Base-by-base conservation (phyloP, 1,284 basidiomycete species). In the Irpex lacteus region DNA sequence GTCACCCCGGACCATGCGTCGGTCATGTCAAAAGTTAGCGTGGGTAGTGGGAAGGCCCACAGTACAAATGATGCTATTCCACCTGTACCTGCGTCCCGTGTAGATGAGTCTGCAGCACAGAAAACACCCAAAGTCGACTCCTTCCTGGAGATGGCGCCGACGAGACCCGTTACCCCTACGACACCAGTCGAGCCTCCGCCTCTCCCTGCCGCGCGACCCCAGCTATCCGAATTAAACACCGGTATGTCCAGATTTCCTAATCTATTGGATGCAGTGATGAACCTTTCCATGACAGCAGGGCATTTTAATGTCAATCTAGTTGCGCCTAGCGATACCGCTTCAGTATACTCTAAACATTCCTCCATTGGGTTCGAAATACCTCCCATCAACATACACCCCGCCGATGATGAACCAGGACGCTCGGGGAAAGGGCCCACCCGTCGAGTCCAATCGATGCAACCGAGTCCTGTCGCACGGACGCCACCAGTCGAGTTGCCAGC, bases 71-170 rank as follows among this genome's bases (percentile, higher is more conserved):
- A 1, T 63, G 63, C 8, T 65, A 67, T 7, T 66, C 70, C 71
- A 0, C 63, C 68, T 11, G 66, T 73, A 7, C 72, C 72, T 3
- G 57, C 64, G 38, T 66, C 71, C 38, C 68, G 64, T 5, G 60
- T 71, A n/a, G 69, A 70, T 3, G 55, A 66, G 1, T 64, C 69
- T 0, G 18, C 62, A n/a, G 59, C 65, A 19, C 64, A 60, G 32
- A 60, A 58, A 26, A n/a, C 13, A n/a, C 50, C 54, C 3, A 70
- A 69, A 55, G 66, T 67, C 13, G 70, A 69, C 37, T 75, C 74
- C 54, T 74, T 75, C 65, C 63, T 75, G 19, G 73, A 74, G 53
- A 62, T 74, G 63, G 60, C 67, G 13, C 70, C 70, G 40, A 73
- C 73, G 3, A 60, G 71, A 34, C 72, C 73, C 2, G 67, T 65